Evolutionary conservation across 805 yeast genomes (phyloP).

Genomic region (Starmerella sp.): DNA sequence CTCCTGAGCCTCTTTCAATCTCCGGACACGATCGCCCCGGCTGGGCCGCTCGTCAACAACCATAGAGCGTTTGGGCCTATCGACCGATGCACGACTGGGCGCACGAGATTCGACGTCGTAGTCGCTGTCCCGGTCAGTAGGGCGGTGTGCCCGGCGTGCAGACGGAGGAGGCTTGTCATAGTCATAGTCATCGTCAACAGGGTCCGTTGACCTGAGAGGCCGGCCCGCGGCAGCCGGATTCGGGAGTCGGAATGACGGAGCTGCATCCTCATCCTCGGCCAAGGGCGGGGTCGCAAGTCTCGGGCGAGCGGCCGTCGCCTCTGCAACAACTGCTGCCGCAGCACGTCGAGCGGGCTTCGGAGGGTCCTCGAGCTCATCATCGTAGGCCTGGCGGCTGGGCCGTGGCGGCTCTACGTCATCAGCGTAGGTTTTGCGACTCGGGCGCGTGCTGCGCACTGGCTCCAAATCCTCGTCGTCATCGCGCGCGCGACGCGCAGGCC

Average conservation of each 20-base stretch:
- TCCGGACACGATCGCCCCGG: constrained; percentile 17
- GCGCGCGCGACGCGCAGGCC: background rate
- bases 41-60: constrained; percentile 4
- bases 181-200: background rate
- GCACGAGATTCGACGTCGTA: background rate
- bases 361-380: background rate
- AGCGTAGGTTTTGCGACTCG: background rate
- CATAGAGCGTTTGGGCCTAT: background rate
- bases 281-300: background rate
- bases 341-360: background rate
- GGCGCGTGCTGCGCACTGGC: background rate
- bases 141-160: background rate
- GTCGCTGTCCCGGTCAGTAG: background rate
- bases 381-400: background rate
- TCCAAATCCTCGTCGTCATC: constrained; percentile 1
- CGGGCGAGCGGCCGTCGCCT: background rate
- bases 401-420: background rate
- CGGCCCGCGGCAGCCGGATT: background rate
- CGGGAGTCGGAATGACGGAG: background rate
- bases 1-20: constrained; percentile 19
- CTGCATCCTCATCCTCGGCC: background rate
- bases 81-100: background rate
- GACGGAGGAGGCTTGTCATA: constrained; percentile 4
- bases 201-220: background rate
- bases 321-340: background rate